These are phyloP conservation scores for Byssochlamys sp. DNA, from an alignment of 2,329 filamentous ascomycete species.

Conservation along the genomic window DNA sequence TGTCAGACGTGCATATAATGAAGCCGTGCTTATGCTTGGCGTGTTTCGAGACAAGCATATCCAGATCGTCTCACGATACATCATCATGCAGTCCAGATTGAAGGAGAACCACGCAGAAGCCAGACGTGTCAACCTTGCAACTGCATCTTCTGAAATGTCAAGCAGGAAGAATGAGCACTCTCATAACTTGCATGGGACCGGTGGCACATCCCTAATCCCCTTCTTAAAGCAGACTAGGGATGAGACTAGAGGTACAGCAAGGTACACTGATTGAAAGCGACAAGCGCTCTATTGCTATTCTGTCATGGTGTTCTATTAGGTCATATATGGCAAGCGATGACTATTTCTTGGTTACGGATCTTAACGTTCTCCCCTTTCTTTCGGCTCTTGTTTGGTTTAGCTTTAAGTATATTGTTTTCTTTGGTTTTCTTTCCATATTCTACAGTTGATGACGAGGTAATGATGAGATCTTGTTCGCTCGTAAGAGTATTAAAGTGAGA, in stretches of 20 bases:
- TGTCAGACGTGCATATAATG: constrained; percentile 38
- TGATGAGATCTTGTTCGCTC: neutral
- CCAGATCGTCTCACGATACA: constrained; percentile 45
- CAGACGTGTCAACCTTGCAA: constrained; percentile 34
- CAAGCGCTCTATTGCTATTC: neutral
- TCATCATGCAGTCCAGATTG: constrained; percentile 36
- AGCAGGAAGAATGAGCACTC: constrained; percentile 19
- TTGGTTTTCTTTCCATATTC: neutral
- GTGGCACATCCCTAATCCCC: constrained; percentile 45
- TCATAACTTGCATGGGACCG: constrained; percentile 39
- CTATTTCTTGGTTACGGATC: neutral
- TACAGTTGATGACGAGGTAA: neutral
- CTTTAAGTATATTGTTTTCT: neutral
- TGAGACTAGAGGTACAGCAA: constrained; percentile 37
- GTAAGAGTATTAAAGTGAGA: neutral
- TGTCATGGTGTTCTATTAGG: neutral
- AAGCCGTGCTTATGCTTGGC: constrained; percentile 36
- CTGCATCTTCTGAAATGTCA: constrained; percentile 33
- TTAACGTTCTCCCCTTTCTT: neutral
- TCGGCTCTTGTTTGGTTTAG: neutral
- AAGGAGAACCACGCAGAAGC: constrained; percentile 7
- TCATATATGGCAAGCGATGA: neutral
- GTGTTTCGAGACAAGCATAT: constrained; percentile 45
- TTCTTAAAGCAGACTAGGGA: constrained; percentile 46
- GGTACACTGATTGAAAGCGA: constrained; percentile 13